Evolutionary conservation across 768 basidiomycete species (phyloP).

Genomic region (Trametes villosa): DNA sequence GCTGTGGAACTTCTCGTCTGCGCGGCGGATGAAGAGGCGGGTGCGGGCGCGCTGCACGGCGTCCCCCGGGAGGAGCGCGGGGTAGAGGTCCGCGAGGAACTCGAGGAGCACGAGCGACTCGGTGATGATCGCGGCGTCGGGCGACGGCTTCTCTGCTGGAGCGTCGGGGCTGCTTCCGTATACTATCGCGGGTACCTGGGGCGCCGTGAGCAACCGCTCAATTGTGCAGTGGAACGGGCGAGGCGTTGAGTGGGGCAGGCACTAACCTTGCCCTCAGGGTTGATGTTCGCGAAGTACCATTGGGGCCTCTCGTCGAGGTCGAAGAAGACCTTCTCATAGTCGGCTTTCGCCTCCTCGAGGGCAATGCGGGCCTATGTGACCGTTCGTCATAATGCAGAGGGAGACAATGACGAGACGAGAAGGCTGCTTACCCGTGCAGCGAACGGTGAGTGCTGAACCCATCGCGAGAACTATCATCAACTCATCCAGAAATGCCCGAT

Average conservation of each 20-base stretch:
- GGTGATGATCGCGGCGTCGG: constrained; percentile 58
- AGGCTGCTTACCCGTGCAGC: not conserved
- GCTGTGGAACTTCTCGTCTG: constrained; percentile 48
- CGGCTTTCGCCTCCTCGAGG: constrained; percentile 1
- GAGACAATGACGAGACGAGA: not conserved
- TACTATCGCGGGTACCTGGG: not conserved
- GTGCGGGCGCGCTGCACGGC: constrained; percentile 58
- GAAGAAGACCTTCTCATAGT: not conserved
- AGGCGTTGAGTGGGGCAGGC: not conserved
- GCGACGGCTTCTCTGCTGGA: constrained; percentile 56
- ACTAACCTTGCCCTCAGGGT: constrained; percentile 8
- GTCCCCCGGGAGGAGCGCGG: constrained; percentile 55
- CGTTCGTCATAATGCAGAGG: not conserved
- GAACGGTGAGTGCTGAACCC: not conserved
- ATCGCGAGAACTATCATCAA: not conserved
- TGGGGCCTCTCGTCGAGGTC: constrained; percentile 5
- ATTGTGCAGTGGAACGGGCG: not conserved
- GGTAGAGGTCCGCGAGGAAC: constrained; percentile 65
- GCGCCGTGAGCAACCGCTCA: not conserved
- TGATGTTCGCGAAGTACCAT: constrained; percentile 5
- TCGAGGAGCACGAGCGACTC: constrained; percentile 70
- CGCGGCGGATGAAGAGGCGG: constrained; percentile 63
- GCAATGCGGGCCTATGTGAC: not conserved
- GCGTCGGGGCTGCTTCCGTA: constrained; percentile 50
- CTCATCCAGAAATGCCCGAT: not conserved